These are phyloP conservation scores for Diphasiastrum complanatum DNA, from an alignment of 83 land plant genomes.

Conservation along the genomic window DNA sequence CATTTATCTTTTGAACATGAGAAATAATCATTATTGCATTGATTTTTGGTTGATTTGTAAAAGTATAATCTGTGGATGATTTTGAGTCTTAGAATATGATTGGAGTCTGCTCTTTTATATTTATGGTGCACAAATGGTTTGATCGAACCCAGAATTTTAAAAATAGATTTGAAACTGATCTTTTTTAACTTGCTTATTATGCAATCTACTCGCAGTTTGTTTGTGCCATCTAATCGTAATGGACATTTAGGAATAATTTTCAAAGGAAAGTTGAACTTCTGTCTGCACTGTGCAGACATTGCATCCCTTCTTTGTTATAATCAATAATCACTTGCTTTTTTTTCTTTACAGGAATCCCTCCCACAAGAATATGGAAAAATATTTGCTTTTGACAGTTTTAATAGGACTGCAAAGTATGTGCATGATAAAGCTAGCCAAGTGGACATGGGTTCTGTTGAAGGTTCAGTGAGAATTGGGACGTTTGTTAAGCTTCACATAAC, in stretches of 20 bases:
- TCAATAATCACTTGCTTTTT: no score
- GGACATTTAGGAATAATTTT: no score
- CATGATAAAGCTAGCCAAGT: conserved; percentile 49
- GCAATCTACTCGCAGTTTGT: no score
- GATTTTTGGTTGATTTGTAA: background rate
- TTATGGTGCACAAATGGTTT: conserved; percentile 4
- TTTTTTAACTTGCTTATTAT: background rate
- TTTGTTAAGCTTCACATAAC: conserved; percentile 63
- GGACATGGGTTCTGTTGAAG: conserved; percentile 43
- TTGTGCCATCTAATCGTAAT: no score
- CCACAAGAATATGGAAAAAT: conserved; percentile 81
- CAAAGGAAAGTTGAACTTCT: no score
- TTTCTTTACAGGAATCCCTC: conserved; percentile 62
- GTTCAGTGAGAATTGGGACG: conserved; percentile 39
- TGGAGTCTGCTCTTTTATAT: conserved; percentile 1
- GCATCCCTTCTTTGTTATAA: no score
- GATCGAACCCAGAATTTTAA: no score
- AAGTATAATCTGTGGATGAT: background rate
- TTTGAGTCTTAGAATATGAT: no score
- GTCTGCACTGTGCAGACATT: no score
- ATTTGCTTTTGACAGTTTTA: conserved; percentile 80
- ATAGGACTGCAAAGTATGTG: conserved; percentile 72
- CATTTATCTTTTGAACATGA: background rate
- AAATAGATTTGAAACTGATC: background rate
- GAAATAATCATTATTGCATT: background rate